A percentile compares a stretch with the other conserved stretches of the same genome.
These are phyloP conservation scores for Aspergillus affinis DNA, from an alignment of 495 filamentous ascomycete species.

Conservation along the genomic window DNA sequence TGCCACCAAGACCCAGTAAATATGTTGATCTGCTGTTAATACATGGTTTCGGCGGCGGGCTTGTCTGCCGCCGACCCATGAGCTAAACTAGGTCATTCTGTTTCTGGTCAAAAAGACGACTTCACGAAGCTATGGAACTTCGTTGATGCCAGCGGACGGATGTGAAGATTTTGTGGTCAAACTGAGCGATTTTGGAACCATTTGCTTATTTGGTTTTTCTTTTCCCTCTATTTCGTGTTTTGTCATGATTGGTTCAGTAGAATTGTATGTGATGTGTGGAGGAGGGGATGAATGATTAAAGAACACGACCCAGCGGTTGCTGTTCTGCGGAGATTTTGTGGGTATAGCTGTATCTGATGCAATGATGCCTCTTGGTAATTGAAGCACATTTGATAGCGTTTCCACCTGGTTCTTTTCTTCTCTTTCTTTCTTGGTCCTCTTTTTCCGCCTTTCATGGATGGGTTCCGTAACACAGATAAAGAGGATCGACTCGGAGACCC, in stretches of 20 bases:
- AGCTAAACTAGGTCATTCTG: slow-evolving; percentile 1
- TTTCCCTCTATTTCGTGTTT: slow-evolving; percentile 11
- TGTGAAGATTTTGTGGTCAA: slow-evolving; percentile 4
- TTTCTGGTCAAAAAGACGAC: slow-evolving; percentile 6
- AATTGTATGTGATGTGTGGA: slow-evolving; percentile 10
- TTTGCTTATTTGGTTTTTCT: slow-evolving; percentile 1
- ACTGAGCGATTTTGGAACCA: slow-evolving; percentile 9
- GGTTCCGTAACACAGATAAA: background rate
- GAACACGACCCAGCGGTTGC: background rate
- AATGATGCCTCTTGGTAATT: slow-evolving; percentile 20
- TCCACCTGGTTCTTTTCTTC: background rate
- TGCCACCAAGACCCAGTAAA: slow-evolving; percentile 54
- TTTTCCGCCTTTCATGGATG: too few species aligned
- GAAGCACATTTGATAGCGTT: background rate
- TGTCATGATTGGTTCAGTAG: slow-evolving; percentile 24
- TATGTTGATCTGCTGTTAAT: slow-evolving; percentile 8
- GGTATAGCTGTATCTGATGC: slow-evolving; percentile 22
- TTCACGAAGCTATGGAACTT: slow-evolving; percentile 13
- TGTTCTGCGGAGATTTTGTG: slow-evolving; percentile 12
- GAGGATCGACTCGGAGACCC: background rate
- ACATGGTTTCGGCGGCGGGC: slow-evolving; percentile 5
- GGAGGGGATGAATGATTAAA: slow-evolving; percentile 1
- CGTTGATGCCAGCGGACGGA: slow-evolving; percentile 10
- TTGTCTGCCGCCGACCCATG: background rate
- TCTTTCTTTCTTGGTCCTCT: background rate